phyloP scores from a whole-genome alignment of 495 filamentous ascomycete genomes.

The Collariella sp. region DNA sequence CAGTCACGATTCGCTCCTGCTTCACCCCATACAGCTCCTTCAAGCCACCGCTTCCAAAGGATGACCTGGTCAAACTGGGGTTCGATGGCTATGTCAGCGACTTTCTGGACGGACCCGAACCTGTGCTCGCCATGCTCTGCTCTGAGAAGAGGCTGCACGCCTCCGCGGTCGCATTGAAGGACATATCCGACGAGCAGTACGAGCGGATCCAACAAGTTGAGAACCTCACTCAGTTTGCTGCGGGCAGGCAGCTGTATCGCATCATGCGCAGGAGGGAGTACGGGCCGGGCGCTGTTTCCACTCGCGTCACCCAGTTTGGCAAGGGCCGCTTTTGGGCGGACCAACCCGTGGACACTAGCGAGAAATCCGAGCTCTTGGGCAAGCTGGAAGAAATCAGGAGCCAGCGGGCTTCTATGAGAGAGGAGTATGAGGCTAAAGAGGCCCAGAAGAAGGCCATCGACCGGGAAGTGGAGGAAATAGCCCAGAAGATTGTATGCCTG shows the following conservation, averaged over 20 bases:
- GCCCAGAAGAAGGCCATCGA: conserved; percentile 6
- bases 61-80: conserved; percentile 49
- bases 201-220: conserved; percentile 42
- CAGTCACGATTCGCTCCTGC: conserved; percentile 54
- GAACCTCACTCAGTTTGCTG: conserved; percentile 52
- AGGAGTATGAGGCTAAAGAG: conserved; percentile 26
- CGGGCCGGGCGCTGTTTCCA: conserved; percentile 58
- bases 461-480: not conserved
- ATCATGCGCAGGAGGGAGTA: conserved; percentile 65
- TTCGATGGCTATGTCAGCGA: conserved; percentile 75
- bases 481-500: conserved; percentile 27
- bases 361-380: conserved; percentile 42
- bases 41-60: conserved; percentile 44
- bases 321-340: conserved; percentile 63
- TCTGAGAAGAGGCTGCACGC: conserved; percentile 53
- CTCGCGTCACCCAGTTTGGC: conserved; percentile 46
- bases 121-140: conserved; percentile 82
- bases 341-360: conserved; percentile 57
- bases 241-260: conserved; percentile 49
- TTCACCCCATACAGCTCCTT: conserved; percentile 42
- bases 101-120: conserved; percentile 68
- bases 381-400: conserved; percentile 28
- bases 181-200: conserved; percentile 57
- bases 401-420: conserved; percentile 33
- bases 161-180: conserved; percentile 54